Percentiles rank a stretch among this genome's conserved stretches.
These are phyloP conservation scores for Selaginella tamariscina DNA, from an alignment of 75 land plant genomes.

Conservation along the genomic window DNA sequence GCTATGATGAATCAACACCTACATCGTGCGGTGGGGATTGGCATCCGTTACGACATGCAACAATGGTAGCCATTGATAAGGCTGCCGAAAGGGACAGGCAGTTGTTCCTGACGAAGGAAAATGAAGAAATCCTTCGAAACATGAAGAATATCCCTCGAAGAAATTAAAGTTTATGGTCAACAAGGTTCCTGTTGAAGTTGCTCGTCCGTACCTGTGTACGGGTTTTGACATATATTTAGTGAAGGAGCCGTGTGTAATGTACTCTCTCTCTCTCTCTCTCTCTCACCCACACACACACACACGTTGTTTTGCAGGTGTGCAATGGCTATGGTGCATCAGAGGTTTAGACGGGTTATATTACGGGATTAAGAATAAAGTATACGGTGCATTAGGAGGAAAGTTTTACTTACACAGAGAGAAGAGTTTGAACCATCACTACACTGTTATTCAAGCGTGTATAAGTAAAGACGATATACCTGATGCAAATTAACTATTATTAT, in stretches of 20 bases:
- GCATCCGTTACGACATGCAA: conserved; percentile 90
- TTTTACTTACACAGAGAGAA: conserved; percentile 69
- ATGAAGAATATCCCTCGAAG: too few relatives aligned
- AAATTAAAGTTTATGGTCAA: not conserved
- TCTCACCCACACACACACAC: too few relatives aligned
- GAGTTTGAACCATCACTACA: conserved; percentile 91
- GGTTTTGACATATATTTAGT: conserved; percentile 83
- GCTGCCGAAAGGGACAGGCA: conserved; percentile 61
- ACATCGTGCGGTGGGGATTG: conserved; percentile 18
- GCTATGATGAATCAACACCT: conserved; percentile 41
- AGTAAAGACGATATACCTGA: conserved; percentile 26
- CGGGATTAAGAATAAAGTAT: conserved; percentile 54
- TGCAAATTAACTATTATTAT: too few relatives aligned
- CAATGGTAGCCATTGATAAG: conserved; percentile 75
- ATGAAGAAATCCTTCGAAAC: too few relatives aligned
- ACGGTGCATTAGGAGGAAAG: conserved; percentile 76
- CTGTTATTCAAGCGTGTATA: conserved; percentile 56
- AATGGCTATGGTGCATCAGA: conserved; percentile 96
- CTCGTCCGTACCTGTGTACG: conserved; percentile 86
- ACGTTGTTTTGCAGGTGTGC: conserved; percentile 62
- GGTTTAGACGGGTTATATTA: conserved; percentile 69
- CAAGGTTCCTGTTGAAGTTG: conserved; percentile 6
- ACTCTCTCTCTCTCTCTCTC: not conserved
- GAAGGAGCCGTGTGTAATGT: conserved; percentile 92
- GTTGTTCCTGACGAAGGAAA: conserved; percentile 13